Conservation (phyloP, 495 filamentous ascomycete genomes). For the Aspergillus ostianus region DNA sequence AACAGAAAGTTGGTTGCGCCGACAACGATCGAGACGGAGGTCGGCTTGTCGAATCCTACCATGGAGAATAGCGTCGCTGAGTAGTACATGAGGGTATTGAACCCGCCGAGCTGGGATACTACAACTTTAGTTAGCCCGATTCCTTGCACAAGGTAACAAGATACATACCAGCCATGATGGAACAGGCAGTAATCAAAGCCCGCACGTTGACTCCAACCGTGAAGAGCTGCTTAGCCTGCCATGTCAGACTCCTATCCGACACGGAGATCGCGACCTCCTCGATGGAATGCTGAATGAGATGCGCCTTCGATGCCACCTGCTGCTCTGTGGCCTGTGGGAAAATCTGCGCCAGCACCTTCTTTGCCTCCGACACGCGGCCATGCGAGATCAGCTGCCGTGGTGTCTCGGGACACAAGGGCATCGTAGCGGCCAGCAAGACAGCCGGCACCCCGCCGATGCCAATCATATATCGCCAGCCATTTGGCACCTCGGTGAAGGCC, state of each 20-base stretch:
- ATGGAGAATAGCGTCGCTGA: constrained; percentile 49
- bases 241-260: constrained; percentile 26
- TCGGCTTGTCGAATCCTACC: constrained; percentile 50
- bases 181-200: constrained; percentile 44
- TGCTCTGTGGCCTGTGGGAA: constrained; percentile 34
- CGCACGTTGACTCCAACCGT: constrained; percentile 41
- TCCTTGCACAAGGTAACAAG: neutral
- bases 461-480: constrained; percentile 52
- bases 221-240: constrained; percentile 44
- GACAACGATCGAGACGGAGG: constrained; percentile 47
- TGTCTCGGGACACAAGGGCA: constrained; percentile 50
- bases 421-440: constrained; percentile 37
- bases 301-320: constrained; percentile 40
- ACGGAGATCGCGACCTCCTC: constrained; percentile 24
- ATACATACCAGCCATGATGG: constrained; percentile 35
- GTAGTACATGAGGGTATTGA: constrained; percentile 50
- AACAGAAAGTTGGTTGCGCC: constrained; percentile 53
- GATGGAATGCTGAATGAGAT: constrained; percentile 34
- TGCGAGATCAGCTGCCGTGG: constrained; percentile 50
- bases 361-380: constrained; percentile 35
- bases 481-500: constrained; percentile 40
- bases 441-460: constrained; percentile 47
- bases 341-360: constrained; percentile 32
- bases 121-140: neutral
- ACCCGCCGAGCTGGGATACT: constrained; percentile 41